phyloP scores from a whole-genome alignment of 352 stramenopile species.

The Lagenidium sp. region DNA sequence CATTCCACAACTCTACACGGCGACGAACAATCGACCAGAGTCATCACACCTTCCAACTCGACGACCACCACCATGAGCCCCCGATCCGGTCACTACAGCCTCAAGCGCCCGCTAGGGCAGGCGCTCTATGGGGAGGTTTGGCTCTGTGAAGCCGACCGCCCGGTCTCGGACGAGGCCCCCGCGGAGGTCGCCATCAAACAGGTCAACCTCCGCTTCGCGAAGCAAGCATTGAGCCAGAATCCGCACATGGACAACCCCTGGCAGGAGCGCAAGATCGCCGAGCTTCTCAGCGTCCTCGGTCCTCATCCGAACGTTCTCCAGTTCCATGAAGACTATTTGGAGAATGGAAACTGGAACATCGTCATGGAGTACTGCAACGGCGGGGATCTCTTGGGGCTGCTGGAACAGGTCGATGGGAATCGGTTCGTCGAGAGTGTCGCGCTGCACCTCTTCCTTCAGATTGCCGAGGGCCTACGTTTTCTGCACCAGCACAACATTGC shows the following conservation, averaged over 20 bases:
- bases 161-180: slow-evolving; percentile 22
- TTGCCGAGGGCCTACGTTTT: slow-evolving; percentile 20
- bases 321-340: slow-evolving; percentile 23
- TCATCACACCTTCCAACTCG: too few relatives aligned
- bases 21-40: too few relatives aligned
- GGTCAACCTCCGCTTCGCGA: slow-evolving; percentile 18
- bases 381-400: slow-evolving; percentile 29
- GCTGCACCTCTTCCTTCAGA: slow-evolving; percentile 19
- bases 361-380: slow-evolving; percentile 44
- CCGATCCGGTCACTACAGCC: neutral
- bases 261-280: slow-evolving; percentile 18
- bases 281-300: slow-evolving; percentile 17
- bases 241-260: slow-evolving; percentile 33
- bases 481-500: slow-evolving; percentile 32
- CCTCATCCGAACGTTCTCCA: slow-evolving; percentile 29
- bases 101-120: slow-evolving; percentile 13
- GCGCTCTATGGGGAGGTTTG: slow-evolving; percentile 38
- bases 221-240: slow-evolving; percentile 13
- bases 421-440: slow-evolving; percentile 15
- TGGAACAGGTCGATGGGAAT: slow-evolving; percentile 15
- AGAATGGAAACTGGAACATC: slow-evolving; percentile 13
- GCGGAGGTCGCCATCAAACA: slow-evolving; percentile 38
- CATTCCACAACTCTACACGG: too few relatives aligned
- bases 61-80: too few relatives aligned
- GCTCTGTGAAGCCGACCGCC: slow-evolving; percentile 26